Evolutionary conservation across 345 rosid species (phyloP).

Genomic region (Moringa oleifera): DNA sequence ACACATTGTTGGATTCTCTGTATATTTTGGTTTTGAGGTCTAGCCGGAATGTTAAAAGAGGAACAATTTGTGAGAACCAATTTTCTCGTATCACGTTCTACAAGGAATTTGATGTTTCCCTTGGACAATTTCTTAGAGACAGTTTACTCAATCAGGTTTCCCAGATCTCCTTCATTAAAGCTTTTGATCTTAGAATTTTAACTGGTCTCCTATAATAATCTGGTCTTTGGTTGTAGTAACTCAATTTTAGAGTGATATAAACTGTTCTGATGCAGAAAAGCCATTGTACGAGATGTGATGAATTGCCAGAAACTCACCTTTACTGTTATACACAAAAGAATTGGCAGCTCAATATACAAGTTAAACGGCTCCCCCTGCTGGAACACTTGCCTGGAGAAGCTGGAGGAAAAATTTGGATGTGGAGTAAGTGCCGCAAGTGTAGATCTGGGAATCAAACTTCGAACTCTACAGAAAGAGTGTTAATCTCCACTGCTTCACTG

Average conservation of each 20-base stretch:
- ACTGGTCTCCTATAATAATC: background rate
- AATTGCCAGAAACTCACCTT: conserved; percentile 69
- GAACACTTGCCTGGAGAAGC: conserved; percentile 58
- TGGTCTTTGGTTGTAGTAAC: background rate
- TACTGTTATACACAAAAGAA: conserved; percentile 79
- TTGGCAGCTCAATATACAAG: conserved; percentile 73
- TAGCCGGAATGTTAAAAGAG: conserved; percentile 55
- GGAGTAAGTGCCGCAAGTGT: conserved; percentile 90
- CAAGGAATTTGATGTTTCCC: conserved; percentile 77
- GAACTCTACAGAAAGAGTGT: conserved; percentile 71
- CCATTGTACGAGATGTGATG: conserved; percentile 53
- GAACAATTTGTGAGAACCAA: conserved; percentile 80
- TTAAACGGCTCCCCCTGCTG: conserved; percentile 37
- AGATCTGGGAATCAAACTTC: conserved; percentile 37
- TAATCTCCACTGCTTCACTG: conserved; percentile 67
- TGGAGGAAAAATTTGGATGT: conserved; percentile 95
- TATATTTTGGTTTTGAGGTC: conserved; percentile 94
- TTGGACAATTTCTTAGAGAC: conserved; percentile 76
- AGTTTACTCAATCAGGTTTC: conserved; percentile 80
- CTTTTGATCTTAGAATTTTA: background rate
- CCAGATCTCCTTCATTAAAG: conserved; percentile 8
- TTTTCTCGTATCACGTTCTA: conserved; percentile 92
- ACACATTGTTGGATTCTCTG: conserved; percentile 43
- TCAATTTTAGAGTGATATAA: conserved; percentile 20
- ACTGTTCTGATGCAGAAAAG: conserved; percentile 52